phyloP scores from a whole-genome alignment of 73 alveolate species.

The Diophrys appendiculata region DNA sequence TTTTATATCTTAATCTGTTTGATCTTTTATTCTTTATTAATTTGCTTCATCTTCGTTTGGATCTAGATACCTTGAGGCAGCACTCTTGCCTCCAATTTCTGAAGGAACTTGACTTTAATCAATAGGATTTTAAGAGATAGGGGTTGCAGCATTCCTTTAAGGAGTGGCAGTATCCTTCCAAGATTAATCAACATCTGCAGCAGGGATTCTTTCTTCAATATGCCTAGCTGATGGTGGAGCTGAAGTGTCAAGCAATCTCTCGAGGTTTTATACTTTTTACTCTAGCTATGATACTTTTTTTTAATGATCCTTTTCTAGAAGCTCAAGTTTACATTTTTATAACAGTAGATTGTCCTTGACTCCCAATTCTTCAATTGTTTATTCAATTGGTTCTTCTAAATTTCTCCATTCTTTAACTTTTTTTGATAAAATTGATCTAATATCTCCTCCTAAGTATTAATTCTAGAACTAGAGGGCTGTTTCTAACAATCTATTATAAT shows the following conservation, averaged over 20 bases:
- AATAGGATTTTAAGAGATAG: too few relatives aligned
- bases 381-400: background rate
- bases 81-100: background rate
- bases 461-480: background rate
- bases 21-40: too few relatives aligned
- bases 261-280: background rate
- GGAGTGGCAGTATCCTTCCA: too few relatives aligned
- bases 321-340: background rate
- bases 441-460: background rate
- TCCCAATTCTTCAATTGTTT: background rate
- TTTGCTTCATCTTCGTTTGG: background rate
- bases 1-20: background rate
- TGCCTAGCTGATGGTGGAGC: background rate
- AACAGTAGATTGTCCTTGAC: background rate
- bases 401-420: background rate
- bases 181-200: too few relatives aligned
- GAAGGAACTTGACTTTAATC: too few relatives aligned
- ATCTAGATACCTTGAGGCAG: background rate
- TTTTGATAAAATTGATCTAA: background rate
- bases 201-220: too few relatives aligned
- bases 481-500: background rate
- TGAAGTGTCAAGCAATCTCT: background rate
- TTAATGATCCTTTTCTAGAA: background rate
- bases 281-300: background rate
- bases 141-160: too few relatives aligned